Evolutionary conservation across 768 basidiomycete genomes (phyloP), one percentile per base, ranked within the genome.

Genomic region (Russula sp.): DNA sequence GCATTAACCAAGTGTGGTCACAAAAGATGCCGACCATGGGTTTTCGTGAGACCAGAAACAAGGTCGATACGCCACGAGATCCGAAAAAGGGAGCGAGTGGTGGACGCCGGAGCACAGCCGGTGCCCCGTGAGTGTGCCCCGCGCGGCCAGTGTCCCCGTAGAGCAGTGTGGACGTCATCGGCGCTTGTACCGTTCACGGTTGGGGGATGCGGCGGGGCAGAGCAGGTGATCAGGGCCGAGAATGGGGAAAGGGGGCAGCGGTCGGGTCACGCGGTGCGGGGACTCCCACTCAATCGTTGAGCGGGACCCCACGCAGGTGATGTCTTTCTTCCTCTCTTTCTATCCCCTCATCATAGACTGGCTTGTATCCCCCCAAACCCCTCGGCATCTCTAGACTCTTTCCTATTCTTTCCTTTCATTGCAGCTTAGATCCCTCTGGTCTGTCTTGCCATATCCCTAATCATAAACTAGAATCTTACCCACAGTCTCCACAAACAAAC

Each of bases 271-370:
- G 62, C 35, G 62, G 51, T 48, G 34, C 57, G 58, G 36, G 20
- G 51, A 11, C 57, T 58, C 61, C 29, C 51, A 63, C 50, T 54
- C 38, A 51, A 52, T 18, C 35, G 36, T 58, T 39, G 45, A 39
- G 9, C 42, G 50, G 42, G 42, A 32, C 57, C 61, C 57, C 56
- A 52, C 56, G 48, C 32, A 9, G 8, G 39, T 5, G 14, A 63
- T 63, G 62, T 57, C 32, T 49, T 25, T 57, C 32, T 49, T 25
- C 18, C 39, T 52, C 56, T 32, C 47, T 56, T 49, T 49, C 46
- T 58, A 42, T 50, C 58, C 43, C 58, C 47, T 60, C 52, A 39
- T 48, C 57, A 63, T 63, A 63, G 62, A 63, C 62, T 54, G 57
- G 32, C 56, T 53, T 41, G 56, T 41, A 54, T 63, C 62, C 46